phyloP scores from a whole-genome alignment of 192 early-diverging fungal genomes.

The Lobosporangium transversale region DNA sequence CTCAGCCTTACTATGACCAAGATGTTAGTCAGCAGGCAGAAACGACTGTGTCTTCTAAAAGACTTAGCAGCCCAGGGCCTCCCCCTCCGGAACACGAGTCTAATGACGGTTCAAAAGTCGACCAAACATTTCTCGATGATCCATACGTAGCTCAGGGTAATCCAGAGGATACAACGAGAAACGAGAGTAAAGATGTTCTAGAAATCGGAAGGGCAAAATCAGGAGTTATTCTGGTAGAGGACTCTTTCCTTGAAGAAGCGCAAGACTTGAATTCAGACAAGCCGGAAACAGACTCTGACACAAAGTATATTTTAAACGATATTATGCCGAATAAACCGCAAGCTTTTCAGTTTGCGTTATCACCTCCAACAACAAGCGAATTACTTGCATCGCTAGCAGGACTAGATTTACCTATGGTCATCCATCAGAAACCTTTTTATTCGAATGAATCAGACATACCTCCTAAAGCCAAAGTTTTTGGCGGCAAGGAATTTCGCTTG shows the following conservation, averaged over 20 bases:
- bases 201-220: too few relatives aligned
- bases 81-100: too few relatives aligned
- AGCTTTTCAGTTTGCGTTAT: constrained; percentile 27
- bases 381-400: constrained; percentile 48
- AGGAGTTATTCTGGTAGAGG: constrained; percentile 9
- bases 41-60: too few relatives aligned
- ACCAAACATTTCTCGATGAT: constrained; percentile 10
- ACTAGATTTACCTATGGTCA: constrained; percentile 38
- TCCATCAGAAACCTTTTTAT: constrained; percentile 72
- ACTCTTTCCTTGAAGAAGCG: constrained; percentile 20
- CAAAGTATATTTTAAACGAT: too few relatives aligned
- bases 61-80: too few relatives aligned
- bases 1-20: not conserved
- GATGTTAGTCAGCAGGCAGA: too few relatives aligned
- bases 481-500: constrained; percentile 68
- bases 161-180: not conserved
- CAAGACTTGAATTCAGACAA: too few relatives aligned
- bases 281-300: too few relatives aligned
- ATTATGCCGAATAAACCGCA: too few relatives aligned
- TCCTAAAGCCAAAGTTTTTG: constrained; percentile 58
- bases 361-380: constrained; percentile 54
- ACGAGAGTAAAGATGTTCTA: not conserved
- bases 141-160: not conserved
- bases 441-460: constrained; percentile 69
- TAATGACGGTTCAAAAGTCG: constrained; percentile 7